These are phyloP conservation scores for Warburgia ugandensis DNA, from an alignment of 164 flowering plant species.

Conservation along the genomic window DNA sequence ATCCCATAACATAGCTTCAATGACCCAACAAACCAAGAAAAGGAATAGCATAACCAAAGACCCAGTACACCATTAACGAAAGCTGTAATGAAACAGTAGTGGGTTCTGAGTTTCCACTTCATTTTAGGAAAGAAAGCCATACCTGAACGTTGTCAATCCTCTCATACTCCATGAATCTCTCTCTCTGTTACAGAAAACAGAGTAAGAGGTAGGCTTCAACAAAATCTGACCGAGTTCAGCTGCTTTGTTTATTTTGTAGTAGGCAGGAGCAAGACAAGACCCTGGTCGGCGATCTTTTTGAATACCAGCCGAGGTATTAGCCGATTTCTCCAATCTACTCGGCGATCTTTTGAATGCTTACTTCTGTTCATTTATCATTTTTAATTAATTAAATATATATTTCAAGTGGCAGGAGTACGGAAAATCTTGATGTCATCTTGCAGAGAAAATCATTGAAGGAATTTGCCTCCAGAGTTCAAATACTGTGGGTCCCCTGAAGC, in stretches of 20 bases:
- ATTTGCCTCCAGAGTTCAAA: too few relatives aligned
- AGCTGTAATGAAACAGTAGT: neutral
- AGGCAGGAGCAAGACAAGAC: slow-evolving; percentile 1
- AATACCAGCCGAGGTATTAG: neutral
- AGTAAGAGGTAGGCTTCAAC: neutral
- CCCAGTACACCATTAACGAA: neutral
- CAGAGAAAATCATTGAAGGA: too few relatives aligned
- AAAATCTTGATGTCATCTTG: too few relatives aligned
- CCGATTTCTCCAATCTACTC: neutral
- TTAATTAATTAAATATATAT: too few relatives aligned
- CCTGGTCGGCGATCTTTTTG: slow-evolving; percentile 20
- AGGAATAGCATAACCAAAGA: slow-evolving; percentile 1
- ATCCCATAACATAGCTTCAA: too few relatives aligned
- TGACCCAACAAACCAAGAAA: neutral
- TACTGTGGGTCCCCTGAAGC: too few relatives aligned
- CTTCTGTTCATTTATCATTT: neutral
- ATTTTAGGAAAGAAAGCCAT: slow-evolving; percentile 2
- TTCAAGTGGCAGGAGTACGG: too few relatives aligned
- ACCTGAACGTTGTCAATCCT: slow-evolving; percentile 87
- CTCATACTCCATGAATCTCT: slow-evolving; percentile 74
- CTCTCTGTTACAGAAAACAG: slow-evolving; percentile 9
- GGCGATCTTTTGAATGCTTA: slow-evolving; percentile 2
- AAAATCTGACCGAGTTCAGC: too few relatives aligned
- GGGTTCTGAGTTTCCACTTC: slow-evolving; percentile 5
- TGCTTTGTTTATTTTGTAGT: neutral